phyloP scores from a whole-genome alignment of 2,329 filamentous ascomycete species.

The Coniochaeta ligniaria region DNA sequence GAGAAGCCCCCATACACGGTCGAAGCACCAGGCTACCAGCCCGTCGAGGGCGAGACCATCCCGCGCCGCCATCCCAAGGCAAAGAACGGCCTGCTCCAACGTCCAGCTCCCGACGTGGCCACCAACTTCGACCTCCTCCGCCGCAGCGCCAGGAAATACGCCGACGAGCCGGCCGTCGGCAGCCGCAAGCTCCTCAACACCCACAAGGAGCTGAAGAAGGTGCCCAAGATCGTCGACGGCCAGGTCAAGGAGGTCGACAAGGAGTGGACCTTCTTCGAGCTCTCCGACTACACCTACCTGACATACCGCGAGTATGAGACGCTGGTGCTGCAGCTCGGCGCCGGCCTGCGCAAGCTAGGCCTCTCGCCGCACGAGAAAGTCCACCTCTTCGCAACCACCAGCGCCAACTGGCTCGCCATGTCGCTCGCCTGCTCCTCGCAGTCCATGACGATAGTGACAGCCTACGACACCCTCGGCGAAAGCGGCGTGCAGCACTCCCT shows the following conservation, averaged over 20 bases:
- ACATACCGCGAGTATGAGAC: slow-evolving; percentile 75
- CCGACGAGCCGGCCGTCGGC: slow-evolving; percentile 60
- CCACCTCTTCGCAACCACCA: slow-evolving; percentile 81
- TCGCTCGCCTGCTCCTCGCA: slow-evolving; percentile 75
- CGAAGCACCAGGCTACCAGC: slow-evolving; percentile 60
- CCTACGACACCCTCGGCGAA: slow-evolving; percentile 86
- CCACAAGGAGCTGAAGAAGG: slow-evolving; percentile 79
- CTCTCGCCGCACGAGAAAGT: slow-evolving; percentile 59
- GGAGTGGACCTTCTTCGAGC: slow-evolving; percentile 86
- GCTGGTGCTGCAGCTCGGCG: slow-evolving; percentile 60
- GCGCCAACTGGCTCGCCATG: slow-evolving; percentile 75
- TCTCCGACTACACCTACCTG: slow-evolving; percentile 68
- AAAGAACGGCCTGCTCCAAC: slow-evolving; percentile 61
- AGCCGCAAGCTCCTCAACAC: slow-evolving; percentile 67
- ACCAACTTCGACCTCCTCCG: slow-evolving; percentile 77
- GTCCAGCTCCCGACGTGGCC: slow-evolving; percentile 60
- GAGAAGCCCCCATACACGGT: slow-evolving; percentile 70
- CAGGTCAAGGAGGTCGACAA: slow-evolving; percentile 75
- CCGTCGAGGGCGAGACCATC: slow-evolving; percentile 74
- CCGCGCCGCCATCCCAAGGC: slow-evolving; percentile 68
- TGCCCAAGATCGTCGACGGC: slow-evolving; percentile 83
- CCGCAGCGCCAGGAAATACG: slow-evolving; percentile 56
- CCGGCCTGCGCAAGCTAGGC: slow-evolving; percentile 68
- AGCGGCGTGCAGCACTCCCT: slow-evolving; percentile 82
- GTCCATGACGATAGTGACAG: slow-evolving; percentile 85